Base-by-base conservation (phyloP, 768 basidiomycete genomes). In the Austroboletus eburneus region DNA sequence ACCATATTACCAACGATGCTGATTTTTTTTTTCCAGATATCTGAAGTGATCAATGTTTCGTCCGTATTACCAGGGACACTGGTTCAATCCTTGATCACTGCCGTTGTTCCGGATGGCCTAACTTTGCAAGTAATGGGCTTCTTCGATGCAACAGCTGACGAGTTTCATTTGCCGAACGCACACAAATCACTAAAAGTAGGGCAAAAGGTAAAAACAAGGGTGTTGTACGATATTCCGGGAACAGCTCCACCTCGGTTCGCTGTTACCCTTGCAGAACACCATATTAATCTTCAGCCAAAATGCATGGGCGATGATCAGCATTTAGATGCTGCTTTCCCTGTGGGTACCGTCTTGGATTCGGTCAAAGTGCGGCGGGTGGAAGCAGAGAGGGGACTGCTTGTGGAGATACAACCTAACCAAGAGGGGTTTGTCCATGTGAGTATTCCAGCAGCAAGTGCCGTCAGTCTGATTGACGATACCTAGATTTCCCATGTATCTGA, bases 401-500 rank as follows among this genome's bases (percentile, higher is more conserved):
- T 86, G 30, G 78, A 84, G 52, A 72, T 92, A 16, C 69, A 76
- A 37, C 70, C 81, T 1, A 79, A 73, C 2, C 58, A 87, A 14
- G 76, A 82, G 49, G 94, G 90, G 9, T 94, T 94, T 61, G 79
- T 89, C 32, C 94, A 97, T 68, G 94, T 96, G 51, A 61, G 87
- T 69, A 23, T 14, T 35, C n/a, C 35, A 2, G 33, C 33, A 21
- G 38, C 21, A 33, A n/a, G 12, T 43, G 14, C 20, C 18, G 42
- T 51, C 17, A 27, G 46, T 24, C 9, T 8, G 21, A 38, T 38
- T 42, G 46, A 47, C 39, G 33, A 47, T 5, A 14, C 17, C 5
- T 55, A 98, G 92, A 96, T 99, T 57, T 96, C 95, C 10, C 91
- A 96, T 63, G 74, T 87, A 38, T 88, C 91, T 9, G 93, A 98